These are phyloP conservation scores for Acer negundo DNA, from an alignment of 345 rosid genomes.

Conservation along the genomic window DNA sequence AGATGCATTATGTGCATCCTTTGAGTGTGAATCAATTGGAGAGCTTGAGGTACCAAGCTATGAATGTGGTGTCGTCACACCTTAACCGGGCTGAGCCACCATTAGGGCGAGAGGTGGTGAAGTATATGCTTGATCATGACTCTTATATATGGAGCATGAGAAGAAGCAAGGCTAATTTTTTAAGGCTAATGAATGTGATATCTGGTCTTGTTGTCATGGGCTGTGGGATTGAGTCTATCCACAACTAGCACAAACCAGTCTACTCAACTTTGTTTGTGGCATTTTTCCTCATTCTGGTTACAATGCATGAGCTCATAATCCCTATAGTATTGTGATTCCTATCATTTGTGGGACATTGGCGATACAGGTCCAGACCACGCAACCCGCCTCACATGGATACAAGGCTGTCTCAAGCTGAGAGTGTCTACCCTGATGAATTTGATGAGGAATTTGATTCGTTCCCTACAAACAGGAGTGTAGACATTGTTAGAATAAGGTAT, in stretches of 20 bases:
- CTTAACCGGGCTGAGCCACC: constrained; percentile 71
- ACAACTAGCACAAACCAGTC: constrained; percentile 60
- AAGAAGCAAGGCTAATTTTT: constrained; percentile 78
- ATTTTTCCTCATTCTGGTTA: constrained; percentile 45
- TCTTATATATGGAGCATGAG: constrained; percentile 88
- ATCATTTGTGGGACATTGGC: constrained; percentile 58
- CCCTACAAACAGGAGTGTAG: constrained; percentile 56
- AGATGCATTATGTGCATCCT: constrained; percentile 71
- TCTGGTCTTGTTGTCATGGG: constrained; percentile 43
- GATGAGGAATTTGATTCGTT: constrained; percentile 76
- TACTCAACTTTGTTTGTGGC: constrained; percentile 48
- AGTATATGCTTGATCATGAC: constrained; percentile 75
- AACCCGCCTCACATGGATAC: constrained; percentile 76
- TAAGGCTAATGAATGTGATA: constrained; percentile 54
- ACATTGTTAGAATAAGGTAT: constrained; percentile 62
- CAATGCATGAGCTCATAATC: constrained; percentile 53
- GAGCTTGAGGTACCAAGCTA: constrained; percentile 59
- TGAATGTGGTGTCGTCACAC: constrained; percentile 57
- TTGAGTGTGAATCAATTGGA: constrained; percentile 59
- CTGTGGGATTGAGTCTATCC: constrained; percentile 39
- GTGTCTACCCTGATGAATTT: constrained; percentile 53
- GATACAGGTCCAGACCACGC: constrained; percentile 52
- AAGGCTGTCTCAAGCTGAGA: constrained; percentile 58
- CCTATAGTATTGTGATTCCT: constrained; percentile 45
- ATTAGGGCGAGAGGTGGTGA: constrained; percentile 69